A percentile compares a stretch with the other conserved stretches of the same genome.
Evolutionary conservation across 2,329 filamentous ascomycete species (phyloP).

Genomic region (Epichloe festucae): DNA sequence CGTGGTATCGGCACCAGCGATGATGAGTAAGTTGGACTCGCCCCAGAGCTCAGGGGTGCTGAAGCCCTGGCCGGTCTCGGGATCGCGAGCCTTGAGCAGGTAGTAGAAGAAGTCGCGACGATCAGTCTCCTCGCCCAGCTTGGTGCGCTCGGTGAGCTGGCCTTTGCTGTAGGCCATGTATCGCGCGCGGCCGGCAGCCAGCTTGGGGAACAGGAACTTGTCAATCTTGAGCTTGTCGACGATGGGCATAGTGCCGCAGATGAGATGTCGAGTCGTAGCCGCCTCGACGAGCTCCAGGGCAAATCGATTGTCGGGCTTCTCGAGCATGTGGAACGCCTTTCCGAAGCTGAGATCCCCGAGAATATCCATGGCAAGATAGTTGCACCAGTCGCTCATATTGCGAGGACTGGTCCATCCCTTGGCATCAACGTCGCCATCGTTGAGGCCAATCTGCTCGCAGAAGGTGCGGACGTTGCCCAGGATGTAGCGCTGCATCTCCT

Average conservation of each 20-base stretch:
- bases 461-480: conserved; percentile 54
- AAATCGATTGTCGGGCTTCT: conserved; percentile 47
- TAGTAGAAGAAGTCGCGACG: conserved; percentile 68
- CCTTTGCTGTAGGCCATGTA: conserved; percentile 61
- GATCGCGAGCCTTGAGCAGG: conserved; percentile 57
- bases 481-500: conserved; percentile 56
- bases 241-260: conserved; percentile 60
- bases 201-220: conserved; percentile 52
- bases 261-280: conserved; percentile 54
- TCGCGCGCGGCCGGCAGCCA: conserved; percentile 51
- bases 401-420: conserved; percentile 45
- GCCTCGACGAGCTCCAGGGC: conserved; percentile 54
- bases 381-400: conserved; percentile 52
- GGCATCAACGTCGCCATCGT: conserved; percentile 26
- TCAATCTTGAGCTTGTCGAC: conserved; percentile 54
- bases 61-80: conserved; percentile 56
- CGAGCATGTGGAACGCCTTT: conserved; percentile 50
- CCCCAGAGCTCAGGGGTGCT: conserved; percentile 55
- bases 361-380: conserved; percentile 50
- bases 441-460: conserved; percentile 41
- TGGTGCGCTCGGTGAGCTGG: conserved; percentile 53
- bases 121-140: conserved; percentile 50
- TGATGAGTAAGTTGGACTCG: conserved; percentile 58
- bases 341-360: conserved; percentile 48
- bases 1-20: conserved; percentile 60